A percentile compares a stretch with the other conserved stretches of the same genome.
Evolutionary conservation across 371 early-diverging fungal species (phyloP).

Genomic region (Syncephalastrum contaminatum): DNA sequence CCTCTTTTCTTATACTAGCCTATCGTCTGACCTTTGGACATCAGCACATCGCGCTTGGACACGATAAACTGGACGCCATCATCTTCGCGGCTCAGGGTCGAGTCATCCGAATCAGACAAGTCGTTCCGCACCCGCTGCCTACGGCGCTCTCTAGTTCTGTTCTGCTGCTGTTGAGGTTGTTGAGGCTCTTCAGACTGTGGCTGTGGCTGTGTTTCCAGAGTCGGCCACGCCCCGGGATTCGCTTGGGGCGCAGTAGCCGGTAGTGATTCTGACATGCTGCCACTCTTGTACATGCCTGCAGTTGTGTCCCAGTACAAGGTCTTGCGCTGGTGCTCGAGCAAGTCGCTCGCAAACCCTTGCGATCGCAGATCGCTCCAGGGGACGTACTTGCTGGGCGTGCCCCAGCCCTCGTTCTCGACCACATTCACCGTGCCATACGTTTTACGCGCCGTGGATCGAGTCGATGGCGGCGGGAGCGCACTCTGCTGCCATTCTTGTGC

Average conservation of each 20-base stretch:
- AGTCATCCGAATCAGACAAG: too few species aligned
- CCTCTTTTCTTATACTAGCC: too few species aligned
- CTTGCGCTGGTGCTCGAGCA: conserved; percentile 34
- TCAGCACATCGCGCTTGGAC: too few species aligned
- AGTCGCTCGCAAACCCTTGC: conserved; percentile 41
- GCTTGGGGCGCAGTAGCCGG: too few species aligned
- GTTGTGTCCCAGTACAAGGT: conserved; percentile 32
- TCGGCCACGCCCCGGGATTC: not conserved
- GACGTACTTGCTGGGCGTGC: conserved; percentile 16
- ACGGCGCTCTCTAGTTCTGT: too few species aligned
- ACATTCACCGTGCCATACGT: not conserved
- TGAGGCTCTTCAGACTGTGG: conserved; percentile 3
- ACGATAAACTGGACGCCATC: too few species aligned
- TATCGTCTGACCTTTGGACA: too few species aligned
- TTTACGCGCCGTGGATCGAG: not conserved
- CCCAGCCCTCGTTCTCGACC: conserved; percentile 39
- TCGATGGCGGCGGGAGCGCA: not conserved
- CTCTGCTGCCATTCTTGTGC: conserved; percentile 14
- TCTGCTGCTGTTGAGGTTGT: not conserved
- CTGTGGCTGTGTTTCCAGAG: not conserved
- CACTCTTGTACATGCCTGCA: conserved; percentile 12
- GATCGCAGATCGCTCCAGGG: conserved; percentile 33
- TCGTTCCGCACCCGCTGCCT: too few species aligned
- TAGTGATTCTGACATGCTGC: too few species aligned
- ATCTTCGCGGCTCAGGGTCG: too few species aligned